phyloP scores from a whole-genome alignment of 208 protist species.

The Porcisia deanei region DNA sequence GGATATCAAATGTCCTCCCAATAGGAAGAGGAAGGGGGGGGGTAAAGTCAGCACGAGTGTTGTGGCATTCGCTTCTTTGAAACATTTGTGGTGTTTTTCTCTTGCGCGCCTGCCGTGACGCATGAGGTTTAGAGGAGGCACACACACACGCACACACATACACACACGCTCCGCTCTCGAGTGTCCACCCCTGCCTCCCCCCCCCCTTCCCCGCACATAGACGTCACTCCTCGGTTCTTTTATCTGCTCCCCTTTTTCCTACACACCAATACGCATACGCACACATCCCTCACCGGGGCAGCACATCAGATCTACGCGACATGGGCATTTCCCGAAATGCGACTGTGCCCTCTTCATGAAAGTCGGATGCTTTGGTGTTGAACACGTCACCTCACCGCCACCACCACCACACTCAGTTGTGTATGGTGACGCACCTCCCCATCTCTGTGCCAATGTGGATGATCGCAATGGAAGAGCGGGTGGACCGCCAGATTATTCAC shows the following conservation, averaged over 20 bases:
- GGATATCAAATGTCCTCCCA: no score
- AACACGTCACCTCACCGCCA: background rate
- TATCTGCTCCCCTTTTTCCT: no score
- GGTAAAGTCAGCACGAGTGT: no score
- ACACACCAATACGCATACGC: no score
- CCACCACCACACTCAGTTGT: background rate
- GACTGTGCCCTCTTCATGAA: background rate
- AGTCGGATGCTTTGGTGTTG: background rate
- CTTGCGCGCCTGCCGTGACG: background rate
- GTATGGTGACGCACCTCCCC: background rate
- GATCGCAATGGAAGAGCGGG: slow-evolving; percentile 4
- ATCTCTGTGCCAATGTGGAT: slow-evolving; percentile 5
- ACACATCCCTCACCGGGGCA: no score
- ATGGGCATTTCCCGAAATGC: background rate
- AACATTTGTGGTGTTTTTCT: no score
- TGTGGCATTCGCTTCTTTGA: no score
- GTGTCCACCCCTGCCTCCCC: background rate
- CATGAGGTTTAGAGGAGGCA: background rate
- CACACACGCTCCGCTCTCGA: background rate
- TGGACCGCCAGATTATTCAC: background rate
- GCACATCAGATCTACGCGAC: background rate
- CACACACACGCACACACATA: background rate
- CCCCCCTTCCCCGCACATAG: no score
- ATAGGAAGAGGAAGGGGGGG: no score
- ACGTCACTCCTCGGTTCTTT: no score